phyloP scores from a whole-genome alignment of 139 green algal species.

The Chlorella sp. region DNA sequence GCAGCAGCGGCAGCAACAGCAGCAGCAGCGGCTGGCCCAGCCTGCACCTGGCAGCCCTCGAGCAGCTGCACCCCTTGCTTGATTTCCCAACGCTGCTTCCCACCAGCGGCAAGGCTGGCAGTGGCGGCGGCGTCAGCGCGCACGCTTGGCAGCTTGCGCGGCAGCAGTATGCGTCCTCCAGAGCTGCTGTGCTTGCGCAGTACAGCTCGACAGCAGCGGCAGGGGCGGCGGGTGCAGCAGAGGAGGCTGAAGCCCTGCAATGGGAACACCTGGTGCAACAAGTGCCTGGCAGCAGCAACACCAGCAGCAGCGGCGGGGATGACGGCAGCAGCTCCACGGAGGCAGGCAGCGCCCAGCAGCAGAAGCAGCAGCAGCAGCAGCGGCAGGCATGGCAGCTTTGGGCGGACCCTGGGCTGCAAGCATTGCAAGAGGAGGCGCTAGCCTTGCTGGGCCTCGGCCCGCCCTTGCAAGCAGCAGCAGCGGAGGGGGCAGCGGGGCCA shows the following conservation, averaged over 20 bases:
- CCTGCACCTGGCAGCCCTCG: background rate
- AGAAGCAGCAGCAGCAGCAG: background rate
- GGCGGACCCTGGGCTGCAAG: background rate
- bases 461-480: background rate
- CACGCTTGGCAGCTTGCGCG: background rate
- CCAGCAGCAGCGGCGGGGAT: background rate
- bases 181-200: background rate
- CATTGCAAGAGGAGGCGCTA: background rate
- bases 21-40: background rate
- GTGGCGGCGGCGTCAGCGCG: background rate
- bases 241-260: background rate
- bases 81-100: background rate
- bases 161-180: background rate
- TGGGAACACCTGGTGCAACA: background rate
- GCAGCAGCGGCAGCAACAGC: background rate
- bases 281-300: background rate
- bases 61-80: conserved; percentile 23
- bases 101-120: background rate
- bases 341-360: background rate
- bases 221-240: background rate
- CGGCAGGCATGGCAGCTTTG: conserved; percentile 7
- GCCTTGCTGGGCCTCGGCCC: background rate
- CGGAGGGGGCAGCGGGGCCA: background rate
- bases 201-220: background rate
- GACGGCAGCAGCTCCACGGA: background rate